These are phyloP conservation scores for Fragaria iinumae DNA, from an alignment of 306 rosid species.

Conservation along the genomic window DNA sequence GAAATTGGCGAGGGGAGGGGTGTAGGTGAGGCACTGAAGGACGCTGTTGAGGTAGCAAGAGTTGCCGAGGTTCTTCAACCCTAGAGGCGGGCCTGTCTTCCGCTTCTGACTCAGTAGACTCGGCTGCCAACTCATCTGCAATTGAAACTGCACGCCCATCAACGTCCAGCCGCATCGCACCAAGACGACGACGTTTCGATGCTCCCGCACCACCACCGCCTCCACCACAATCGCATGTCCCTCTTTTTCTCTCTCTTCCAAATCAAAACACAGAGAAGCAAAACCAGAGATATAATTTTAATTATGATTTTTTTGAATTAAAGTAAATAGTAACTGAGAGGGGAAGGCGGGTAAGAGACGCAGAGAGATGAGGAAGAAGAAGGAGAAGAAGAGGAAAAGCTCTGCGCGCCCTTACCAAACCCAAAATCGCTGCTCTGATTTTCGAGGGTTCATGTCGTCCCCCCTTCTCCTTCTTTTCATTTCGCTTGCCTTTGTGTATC, in stretches of 20 bases:
- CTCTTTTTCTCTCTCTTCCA: background rate
- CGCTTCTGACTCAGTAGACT: conserved; percentile 81
- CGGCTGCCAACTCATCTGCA: conserved; percentile 99
- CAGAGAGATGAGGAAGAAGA: background rate
- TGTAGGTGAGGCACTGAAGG: conserved; percentile 97
- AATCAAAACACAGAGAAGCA: background rate
- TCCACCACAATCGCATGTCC: conserved; percentile 67
- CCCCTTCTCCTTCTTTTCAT: background rate
- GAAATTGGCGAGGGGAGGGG: conserved; percentile 99
- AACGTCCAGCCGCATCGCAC: conserved; percentile 77
- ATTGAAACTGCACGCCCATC: conserved; percentile 73
- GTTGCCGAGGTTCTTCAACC: conserved; percentile 92
- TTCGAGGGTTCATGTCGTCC: conserved; percentile 16
- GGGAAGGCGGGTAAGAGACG: background rate
- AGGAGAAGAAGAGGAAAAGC: background rate
- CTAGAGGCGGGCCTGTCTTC: conserved; percentile 74
- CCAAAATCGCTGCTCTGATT: conserved; percentile 14
- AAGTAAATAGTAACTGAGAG: background rate
- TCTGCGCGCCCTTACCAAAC: conserved; percentile 7
- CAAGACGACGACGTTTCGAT: conserved; percentile 42
- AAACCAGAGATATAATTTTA: background rate
- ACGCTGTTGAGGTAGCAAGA: conserved; percentile 99
- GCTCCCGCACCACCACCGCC: conserved; percentile 35
- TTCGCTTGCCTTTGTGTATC: background rate
- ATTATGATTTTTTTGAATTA: background rate